Base-by-base conservation (phyloP, 768 basidiomycete species). In the Asterophora lycoperdoides region DNA sequence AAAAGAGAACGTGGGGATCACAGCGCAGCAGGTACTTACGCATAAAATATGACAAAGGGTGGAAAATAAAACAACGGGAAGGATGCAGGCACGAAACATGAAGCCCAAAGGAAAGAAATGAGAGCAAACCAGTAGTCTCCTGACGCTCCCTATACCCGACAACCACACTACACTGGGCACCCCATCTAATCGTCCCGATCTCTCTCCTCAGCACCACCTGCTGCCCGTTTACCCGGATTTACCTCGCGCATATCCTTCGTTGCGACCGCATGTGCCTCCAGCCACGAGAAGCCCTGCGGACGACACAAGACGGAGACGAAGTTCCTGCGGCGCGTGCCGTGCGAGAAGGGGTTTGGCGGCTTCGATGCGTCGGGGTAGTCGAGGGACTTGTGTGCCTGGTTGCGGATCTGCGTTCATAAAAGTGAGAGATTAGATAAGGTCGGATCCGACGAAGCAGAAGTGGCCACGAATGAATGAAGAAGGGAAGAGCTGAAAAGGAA, bases 261-360 rank as follows among this genome's bases (percentile, higher is more conserved):
- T 45, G 77, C 82, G 26, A 78, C 59, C 17, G 67, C 83, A 28
- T 67, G 62, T 4, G 78, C 77, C 57, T 89, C 74, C 20, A 94
- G 64, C 90, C 90, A 96, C 37, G 89, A 86, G 57, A 76, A 84
- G 14, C 89, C 87, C 28, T 76, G 71, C 0, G 93, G 90, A 32
- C 93, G 72, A 68, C 92, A 94, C 37, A 95, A 67, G 35, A 91
- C 77, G 46, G 85, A 82, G 23, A 78, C 65, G 41, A 92, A 60
- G 66, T 97, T 97, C 49, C 78, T 69, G 55, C 79, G 71, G 81
- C 84, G 88, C 35, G 69, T 83, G 33, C 86, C 83, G 62, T 89
- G 86, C 36, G 87, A 84, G 67, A 94, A 97, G 17, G 93, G 91
- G 60, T 95, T 97, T 1, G 86, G 75, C 23, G 89, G 87, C 41